Conservation (phyloP, 2,329 filamentous ascomycete genomes). For the Paradendryphiella salina region DNA sequence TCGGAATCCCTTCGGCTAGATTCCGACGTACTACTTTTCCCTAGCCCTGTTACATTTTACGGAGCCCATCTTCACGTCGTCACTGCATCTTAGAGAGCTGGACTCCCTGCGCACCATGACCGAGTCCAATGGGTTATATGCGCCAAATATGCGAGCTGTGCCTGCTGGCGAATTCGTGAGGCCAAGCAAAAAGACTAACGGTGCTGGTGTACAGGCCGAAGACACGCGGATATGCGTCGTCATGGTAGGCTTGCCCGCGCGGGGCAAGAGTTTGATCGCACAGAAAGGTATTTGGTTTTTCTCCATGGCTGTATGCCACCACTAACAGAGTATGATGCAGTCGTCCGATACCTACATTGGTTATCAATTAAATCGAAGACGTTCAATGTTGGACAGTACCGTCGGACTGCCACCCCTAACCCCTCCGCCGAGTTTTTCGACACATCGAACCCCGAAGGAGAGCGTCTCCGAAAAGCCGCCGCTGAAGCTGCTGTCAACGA, state of each 20-base stretch:
- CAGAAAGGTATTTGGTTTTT: slow-evolving; percentile 74
- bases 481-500: slow-evolving; percentile 90
- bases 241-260: slow-evolving; percentile 94
- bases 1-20: slow-evolving; percentile 38
- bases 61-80: slow-evolving; percentile 22
- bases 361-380: slow-evolving; percentile 90
- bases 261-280: slow-evolving; percentile 96
- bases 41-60: slow-evolving; percentile 17
- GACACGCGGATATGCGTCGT: slow-evolving; percentile 97
- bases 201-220: slow-evolving; percentile 82
- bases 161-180: slow-evolving; percentile 51
- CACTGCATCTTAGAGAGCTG: slow-evolving; percentile 29
- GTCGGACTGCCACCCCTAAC: slow-evolving; percentile 84
- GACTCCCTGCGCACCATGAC: slow-evolving; percentile 36
- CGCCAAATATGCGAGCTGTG: slow-evolving; percentile 47
- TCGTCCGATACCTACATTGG: slow-evolving; percentile 85
- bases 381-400: slow-evolving; percentile 97
- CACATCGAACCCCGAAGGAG: slow-evolving; percentile 83
- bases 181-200: slow-evolving; percentile 56
- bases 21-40: slow-evolving; percentile 34
- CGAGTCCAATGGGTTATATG: slow-evolving; percentile 45
- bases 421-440: slow-evolving; percentile 96
- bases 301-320: neutral
- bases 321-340: slow-evolving; percentile 30
- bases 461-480: slow-evolving; percentile 82